Evolutionary conservation across 257 asterid genomes (phyloP).

Genomic region (Ballota nigra): DNA sequence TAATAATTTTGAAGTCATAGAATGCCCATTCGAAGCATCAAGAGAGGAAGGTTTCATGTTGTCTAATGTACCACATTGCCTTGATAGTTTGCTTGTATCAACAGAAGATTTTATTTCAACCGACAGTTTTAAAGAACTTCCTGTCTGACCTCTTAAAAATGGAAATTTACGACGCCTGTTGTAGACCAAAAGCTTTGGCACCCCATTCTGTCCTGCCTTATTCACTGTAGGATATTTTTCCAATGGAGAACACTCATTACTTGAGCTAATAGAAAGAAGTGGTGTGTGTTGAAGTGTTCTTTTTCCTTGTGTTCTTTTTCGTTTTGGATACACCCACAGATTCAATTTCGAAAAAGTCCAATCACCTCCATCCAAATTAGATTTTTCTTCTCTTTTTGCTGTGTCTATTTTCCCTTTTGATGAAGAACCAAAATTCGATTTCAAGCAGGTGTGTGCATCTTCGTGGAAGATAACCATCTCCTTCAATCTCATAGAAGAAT

Average conservation of each 20-base stretch:
- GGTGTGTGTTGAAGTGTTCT: slow-evolving; percentile 37
- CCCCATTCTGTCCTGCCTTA: slow-evolving; percentile 27
- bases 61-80: slow-evolving; percentile 26
- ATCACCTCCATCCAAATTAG: slow-evolving; percentile 23
- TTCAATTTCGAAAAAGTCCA: slow-evolving; percentile 28
- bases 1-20: slow-evolving; percentile 25
- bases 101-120: slow-evolving; percentile 25
- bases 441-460: slow-evolving; percentile 14
- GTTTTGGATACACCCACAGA: slow-evolving; percentile 45
- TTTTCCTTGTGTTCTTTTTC: slow-evolving; percentile 55
- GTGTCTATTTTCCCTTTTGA: slow-evolving; percentile 22
- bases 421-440: slow-evolving; percentile 27
- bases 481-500: slow-evolving; percentile 27
- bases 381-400: slow-evolving; percentile 21
- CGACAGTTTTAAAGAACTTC: slow-evolving; percentile 20
- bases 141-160: slow-evolving; percentile 26
- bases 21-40: slow-evolving; percentile 25
- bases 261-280: slow-evolving; percentile 27
- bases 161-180: slow-evolving; percentile 30
- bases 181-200: slow-evolving; percentile 33
- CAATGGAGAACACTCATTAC: slow-evolving; percentile 28
- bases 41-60: slow-evolving; percentile 19
- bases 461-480: slow-evolving; percentile 20
- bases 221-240: slow-evolving; percentile 28
- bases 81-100: slow-evolving; percentile 28